These are phyloP conservation scores for Lophium mytilinum DNA, from an alignment of 495 filamentous ascomycete genomes.

Conservation along the genomic window DNA sequence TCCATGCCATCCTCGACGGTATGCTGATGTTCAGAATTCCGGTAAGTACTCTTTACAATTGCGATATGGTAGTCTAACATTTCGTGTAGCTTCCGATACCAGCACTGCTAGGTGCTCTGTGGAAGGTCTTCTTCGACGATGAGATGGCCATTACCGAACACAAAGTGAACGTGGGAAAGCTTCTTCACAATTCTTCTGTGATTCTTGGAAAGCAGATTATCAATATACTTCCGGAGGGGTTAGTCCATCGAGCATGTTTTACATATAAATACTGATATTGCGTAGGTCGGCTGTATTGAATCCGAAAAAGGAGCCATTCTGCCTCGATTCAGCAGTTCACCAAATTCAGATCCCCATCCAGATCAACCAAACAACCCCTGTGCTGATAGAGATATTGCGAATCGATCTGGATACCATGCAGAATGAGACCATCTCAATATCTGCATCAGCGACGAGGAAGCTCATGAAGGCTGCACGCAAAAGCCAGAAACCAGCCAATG, in stretches of 20 bases:
- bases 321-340: conserved; percentile 56
- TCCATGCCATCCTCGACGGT: conserved; percentile 63
- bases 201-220: conserved; percentile 94
- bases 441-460: conserved; percentile 58
- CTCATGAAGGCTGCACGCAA: conserved; percentile 55
- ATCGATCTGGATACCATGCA: conserved; percentile 71
- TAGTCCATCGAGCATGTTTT: conserved; percentile 24
- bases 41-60: conserved; percentile 38
- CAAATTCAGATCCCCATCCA: conserved; percentile 68
- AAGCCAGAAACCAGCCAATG: conserved; percentile 40
- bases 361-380: conserved; percentile 85
- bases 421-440: conserved; percentile 70
- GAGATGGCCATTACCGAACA: conserved; percentile 85
- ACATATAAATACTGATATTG: conserved; percentile 21
- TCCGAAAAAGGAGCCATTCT: conserved; percentile 66
- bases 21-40: conserved; percentile 89
- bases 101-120: conserved; percentile 56
- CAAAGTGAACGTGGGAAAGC: conserved; percentile 74
- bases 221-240: conserved; percentile 94
- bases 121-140: conserved; percentile 74
- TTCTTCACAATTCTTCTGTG: conserved; percentile 82
- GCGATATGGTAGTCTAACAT: conserved; percentile 9
- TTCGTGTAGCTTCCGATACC: conserved; percentile 51
- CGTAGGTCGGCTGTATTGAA: conserved; percentile 79
- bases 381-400: conserved; percentile 74